Evolutionary conservation across 106 monocot species (phyloP), one percentile per base, ranked within the genome.

Genomic region (Triglochin maritima): DNA sequence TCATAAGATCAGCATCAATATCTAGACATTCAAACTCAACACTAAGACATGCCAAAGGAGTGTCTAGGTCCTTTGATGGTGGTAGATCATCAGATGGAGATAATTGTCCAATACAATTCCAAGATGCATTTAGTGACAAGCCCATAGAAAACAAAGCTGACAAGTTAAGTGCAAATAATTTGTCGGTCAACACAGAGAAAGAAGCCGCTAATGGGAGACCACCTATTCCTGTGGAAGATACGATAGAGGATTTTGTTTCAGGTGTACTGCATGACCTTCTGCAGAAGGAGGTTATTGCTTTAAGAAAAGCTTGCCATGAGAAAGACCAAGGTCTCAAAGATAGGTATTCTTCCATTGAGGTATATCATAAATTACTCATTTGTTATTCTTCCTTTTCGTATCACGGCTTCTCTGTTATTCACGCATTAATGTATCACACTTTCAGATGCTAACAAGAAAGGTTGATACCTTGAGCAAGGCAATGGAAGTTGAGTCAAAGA

Each of bases 401-500:
- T 14, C 54, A 62, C 2, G 6, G 11, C 44, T 67, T 64, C 12
- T 14, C n/a, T 13, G 15, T 63, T 14, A 4, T 56, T 54, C 17
- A 55, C 10, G 53, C 63, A 59, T 7, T 56, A 56, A 16, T 51
- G 47, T 29, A 6, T 17, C 11, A 66, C 50, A 9, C 49, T 8
- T 81, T 15, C 65, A 92, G 88, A 73, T 82, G 59, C 71, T 93
- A 7, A 79, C 85, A 17, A 93, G 70, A 74, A 93, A 86, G 68
- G 74, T 88, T 44, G 86, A 88, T 59, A 88, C 88, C 7, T 55
- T 83, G 63, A 75, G 55, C 49, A 87, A 83, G 69, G 85, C 87
- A 45, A 92, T 87, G 92, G 92, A 92, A 63, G 83, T 83, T 14
- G 92, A 92, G 62, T 79, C 79, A 49, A 85, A 70, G 71, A 92